Conservation (phyloP, 2,329 filamentous ascomycete genomes). For the Sphaceloma murrayae region DNA sequence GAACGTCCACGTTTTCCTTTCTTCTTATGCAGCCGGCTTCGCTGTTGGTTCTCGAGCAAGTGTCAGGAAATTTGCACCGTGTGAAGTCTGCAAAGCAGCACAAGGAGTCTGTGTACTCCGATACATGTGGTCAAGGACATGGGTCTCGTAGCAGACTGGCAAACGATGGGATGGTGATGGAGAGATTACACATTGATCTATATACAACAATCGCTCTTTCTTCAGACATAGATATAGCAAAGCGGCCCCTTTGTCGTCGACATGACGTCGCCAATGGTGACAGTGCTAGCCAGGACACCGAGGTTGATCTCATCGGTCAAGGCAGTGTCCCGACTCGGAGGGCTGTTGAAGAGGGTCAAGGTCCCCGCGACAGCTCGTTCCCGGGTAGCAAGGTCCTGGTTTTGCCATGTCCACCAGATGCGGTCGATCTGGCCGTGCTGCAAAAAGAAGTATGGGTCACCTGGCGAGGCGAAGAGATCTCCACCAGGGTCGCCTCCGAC, state of each 20-base stretch:
- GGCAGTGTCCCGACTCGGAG: constrained; percentile 35
- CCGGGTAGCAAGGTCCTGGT: constrained; percentile 31
- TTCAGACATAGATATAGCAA: constrained; percentile 37
- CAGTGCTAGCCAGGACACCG: constrained; percentile 29
- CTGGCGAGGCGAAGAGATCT: constrained; percentile 38
- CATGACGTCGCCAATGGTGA: constrained; percentile 33
- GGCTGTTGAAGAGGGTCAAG: constrained; percentile 36
- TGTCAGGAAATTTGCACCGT: too few species aligned
- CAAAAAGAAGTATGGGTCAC: constrained; percentile 40
- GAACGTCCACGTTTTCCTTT: too few species aligned
- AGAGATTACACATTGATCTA: too few species aligned
- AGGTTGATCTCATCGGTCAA: constrained; percentile 35
- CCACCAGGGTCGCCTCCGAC: constrained; percentile 39
- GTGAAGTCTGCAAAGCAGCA: too few species aligned
- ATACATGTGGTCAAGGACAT: too few species aligned
- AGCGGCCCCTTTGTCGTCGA: constrained; percentile 37
- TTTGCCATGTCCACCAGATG: constrained; percentile 44
- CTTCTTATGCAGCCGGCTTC: too few species aligned
- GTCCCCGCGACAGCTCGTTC: constrained; percentile 34
- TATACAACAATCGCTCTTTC: background rate
- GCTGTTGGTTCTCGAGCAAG: too few species aligned
- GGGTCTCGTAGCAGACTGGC: too few species aligned
- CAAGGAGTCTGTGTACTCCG: too few species aligned
- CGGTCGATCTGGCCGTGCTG: constrained; percentile 43
- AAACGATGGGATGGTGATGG: too few species aligned